phyloP scores from a whole-genome alignment of 2,329 filamentous ascomycete species.

The Botryotinia narcissicola region DNA sequence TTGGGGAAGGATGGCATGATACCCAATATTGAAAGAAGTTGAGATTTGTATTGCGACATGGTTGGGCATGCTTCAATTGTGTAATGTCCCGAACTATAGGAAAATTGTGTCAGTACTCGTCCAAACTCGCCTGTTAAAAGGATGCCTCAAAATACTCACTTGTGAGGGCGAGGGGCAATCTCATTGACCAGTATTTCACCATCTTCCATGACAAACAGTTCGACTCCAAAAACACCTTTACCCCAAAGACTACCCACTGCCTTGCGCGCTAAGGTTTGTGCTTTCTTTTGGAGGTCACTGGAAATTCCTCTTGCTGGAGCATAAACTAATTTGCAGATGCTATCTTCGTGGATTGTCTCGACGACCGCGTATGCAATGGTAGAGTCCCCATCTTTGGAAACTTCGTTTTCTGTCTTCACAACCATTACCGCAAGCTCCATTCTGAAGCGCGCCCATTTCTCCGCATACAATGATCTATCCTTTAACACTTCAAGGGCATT shows the following conservation, averaged over 20 bases:
- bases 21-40: slow-evolving; percentile 79
- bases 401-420: slow-evolving; percentile 75
- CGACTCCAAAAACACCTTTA: slow-evolving; percentile 91
- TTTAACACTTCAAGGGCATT: slow-evolving; percentile 69
- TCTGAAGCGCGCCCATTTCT: slow-evolving; percentile 82
- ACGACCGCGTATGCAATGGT: slow-evolving; percentile 80
- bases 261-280: slow-evolving; percentile 73
- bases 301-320: slow-evolving; percentile 74
- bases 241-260: slow-evolving; percentile 80
- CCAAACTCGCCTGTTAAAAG: background rate
- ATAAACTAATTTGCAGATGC: slow-evolving; percentile 90
- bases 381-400: slow-evolving; percentile 45
- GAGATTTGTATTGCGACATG: slow-evolving; percentile 80
- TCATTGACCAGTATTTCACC: slow-evolving; percentile 65
- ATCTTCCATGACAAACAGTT: slow-evolving; percentile 84
- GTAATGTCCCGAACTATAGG: slow-evolving; percentile 73
- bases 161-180: slow-evolving; percentile 36
- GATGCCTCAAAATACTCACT: background rate
- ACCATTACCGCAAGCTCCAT: slow-evolving; percentile 94
- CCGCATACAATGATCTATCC: slow-evolving; percentile 58
- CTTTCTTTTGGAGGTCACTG: slow-evolving; percentile 57
- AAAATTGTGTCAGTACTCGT: slow-evolving; percentile 55
- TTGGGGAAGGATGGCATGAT: slow-evolving; percentile 38
- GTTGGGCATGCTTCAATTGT: slow-evolving; percentile 89
- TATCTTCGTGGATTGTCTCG: slow-evolving; percentile 93